phyloP scores from a whole-genome alignment of 2,329 filamentous ascomycete genomes.

The Cytospora paraplurivora region DNA sequence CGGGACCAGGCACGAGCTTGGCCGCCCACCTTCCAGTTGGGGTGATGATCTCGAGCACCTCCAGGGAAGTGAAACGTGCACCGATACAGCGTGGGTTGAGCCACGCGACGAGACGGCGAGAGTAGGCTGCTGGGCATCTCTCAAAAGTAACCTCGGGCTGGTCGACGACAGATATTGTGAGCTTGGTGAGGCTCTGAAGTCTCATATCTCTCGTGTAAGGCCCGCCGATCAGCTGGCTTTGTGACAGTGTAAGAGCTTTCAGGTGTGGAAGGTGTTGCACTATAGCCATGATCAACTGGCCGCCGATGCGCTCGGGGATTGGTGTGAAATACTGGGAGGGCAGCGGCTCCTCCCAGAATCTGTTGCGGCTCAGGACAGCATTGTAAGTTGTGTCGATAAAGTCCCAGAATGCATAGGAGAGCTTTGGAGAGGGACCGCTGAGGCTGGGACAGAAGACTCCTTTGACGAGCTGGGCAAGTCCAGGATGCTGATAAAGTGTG shows the following conservation, averaged over 20 bases:
- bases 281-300: not conserved
- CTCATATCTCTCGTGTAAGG: not conserved
- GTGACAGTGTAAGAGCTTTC: not conserved
- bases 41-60: not conserved
- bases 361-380: not conserved
- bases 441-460: not conserved
- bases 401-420: not conserved
- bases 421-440: too few relatives aligned
- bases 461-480: not conserved
- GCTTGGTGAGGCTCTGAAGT: not conserved
- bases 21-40: not conserved
- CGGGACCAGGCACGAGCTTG: not conserved
- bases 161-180: not conserved
- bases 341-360: not conserved
- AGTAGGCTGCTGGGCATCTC: accelerated
- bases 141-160: not conserved
- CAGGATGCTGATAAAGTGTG: not conserved
- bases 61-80: not conserved
- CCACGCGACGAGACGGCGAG: not conserved
- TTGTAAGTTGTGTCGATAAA: not conserved
- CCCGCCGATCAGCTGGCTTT: not conserved
- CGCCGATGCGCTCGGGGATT: not conserved
- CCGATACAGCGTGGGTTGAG: not conserved
- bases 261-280: not conserved
- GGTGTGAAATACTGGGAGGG: not conserved